phyloP scores from a whole-genome alignment of 2,329 filamentous ascomycete genomes.

The Xylaria sp. region DNA sequence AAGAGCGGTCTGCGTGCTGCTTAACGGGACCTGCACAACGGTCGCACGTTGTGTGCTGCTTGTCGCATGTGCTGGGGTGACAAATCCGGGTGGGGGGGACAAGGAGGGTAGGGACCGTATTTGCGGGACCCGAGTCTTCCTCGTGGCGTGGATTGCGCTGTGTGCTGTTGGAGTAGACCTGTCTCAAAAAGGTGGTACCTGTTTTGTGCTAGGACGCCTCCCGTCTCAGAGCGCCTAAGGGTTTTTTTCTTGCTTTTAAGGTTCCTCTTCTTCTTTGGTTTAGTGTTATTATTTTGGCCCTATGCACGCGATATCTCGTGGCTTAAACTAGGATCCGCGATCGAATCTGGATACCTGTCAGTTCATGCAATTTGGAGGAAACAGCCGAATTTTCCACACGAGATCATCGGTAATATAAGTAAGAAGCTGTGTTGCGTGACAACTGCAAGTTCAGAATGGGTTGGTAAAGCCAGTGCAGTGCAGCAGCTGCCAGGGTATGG shows the following conservation, averaged over 20 bases:
- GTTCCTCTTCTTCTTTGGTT: constrained; percentile 8
- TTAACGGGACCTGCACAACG: constrained; percentile 30
- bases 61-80: constrained; percentile 38
- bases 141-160: constrained; percentile 40
- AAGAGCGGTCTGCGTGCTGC: constrained; percentile 34
- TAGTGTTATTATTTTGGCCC: constrained; percentile 21
- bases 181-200: constrained; percentile 41
- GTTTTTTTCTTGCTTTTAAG: constrained; percentile 31
- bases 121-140: constrained; percentile 39
- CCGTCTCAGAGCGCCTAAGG: constrained; percentile 5
- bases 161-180: constrained; percentile 3
- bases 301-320: constrained; percentile 42
- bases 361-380: constrained; percentile 26
- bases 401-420: constrained; percentile 11
- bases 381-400: constrained; percentile 23
- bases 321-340: constrained; percentile 15
- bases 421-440: constrained; percentile 21
- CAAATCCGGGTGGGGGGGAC: constrained; percentile 37
- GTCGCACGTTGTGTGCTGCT: constrained; percentile 35
- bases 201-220: constrained; percentile 38
- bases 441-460: constrained; percentile 16
- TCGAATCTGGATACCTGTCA: constrained; percentile 30
- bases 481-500: constrained; percentile 12
- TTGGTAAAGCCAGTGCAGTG: constrained; percentile 2
- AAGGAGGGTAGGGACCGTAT: constrained; percentile 18